Evolutionary conservation across 306 rosid genomes (phyloP).

Genomic region (Cucurbita argyrosperma): DNA sequence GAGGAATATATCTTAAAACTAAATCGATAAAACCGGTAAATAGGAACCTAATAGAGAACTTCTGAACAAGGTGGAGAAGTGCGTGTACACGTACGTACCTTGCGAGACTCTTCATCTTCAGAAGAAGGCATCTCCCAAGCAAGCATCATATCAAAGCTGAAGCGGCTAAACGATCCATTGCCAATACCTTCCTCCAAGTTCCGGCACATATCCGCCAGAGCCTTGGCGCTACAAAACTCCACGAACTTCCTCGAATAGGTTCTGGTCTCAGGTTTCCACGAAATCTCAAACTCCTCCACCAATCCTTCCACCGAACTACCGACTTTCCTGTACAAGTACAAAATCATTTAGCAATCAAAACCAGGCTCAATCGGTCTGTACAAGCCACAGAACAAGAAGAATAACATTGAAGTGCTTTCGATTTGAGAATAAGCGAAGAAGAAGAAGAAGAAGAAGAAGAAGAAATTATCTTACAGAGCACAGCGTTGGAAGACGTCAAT

Average conservation of each 20-base stretch:
- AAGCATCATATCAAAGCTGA: constrained; percentile 70
- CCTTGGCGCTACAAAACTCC: constrained; percentile 62
- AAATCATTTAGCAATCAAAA: not conserved
- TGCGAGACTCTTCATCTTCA: constrained; percentile 22
- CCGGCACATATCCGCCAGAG: constrained; percentile 19
- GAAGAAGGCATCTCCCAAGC: constrained; percentile 73
- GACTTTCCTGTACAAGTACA: constrained; percentile 21
- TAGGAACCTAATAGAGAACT: not conserved
- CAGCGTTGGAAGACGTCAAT: constrained; percentile 23
- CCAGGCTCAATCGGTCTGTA: not conserved
- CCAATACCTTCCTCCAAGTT: constrained; percentile 35
- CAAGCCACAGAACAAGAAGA: not conserved
- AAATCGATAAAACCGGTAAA: not conserved
- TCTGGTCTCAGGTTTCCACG: constrained; percentile 32
- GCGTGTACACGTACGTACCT: constrained; percentile 16
- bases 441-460: not conserved
- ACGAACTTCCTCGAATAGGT: constrained; percentile 42
- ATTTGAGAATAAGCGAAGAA: not conserved
- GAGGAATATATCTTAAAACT: not conserved
- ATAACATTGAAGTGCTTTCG: not conserved
- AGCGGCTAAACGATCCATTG: constrained; percentile 46
- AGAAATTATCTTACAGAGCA: constrained; percentile 15
- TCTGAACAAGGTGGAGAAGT: not conserved
- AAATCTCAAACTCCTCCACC: constrained; percentile 51
- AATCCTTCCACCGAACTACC: constrained; percentile 35